Evolutionary conservation across 2,329 filamentous ascomycete genomes (phyloP).

Genomic region (Pseudogymnoascus sp.): DNA sequence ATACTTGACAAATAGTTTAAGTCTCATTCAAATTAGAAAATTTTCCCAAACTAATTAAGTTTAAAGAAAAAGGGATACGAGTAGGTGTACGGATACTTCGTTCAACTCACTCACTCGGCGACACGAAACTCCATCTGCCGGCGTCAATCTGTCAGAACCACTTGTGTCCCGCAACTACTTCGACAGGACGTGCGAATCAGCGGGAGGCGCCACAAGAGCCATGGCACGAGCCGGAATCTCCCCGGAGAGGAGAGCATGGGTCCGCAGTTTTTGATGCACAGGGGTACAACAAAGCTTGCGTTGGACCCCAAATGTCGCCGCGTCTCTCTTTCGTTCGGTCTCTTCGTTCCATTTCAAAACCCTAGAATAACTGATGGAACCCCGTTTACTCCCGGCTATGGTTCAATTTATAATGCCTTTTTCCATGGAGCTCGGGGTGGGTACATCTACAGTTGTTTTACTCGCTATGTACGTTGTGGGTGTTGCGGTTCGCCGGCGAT

Average conservation of each 20-base stretch:
- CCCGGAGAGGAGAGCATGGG: too few relatives aligned
- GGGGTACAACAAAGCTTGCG: not conserved
- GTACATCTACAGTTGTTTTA: not conserved
- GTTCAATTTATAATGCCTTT: not conserved
- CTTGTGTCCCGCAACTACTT: not conserved
- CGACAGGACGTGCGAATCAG: not conserved
- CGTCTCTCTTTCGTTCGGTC: not conserved
- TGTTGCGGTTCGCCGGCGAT: conserved; percentile 29
- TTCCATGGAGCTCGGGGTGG: not conserved
- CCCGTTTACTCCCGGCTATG: not conserved
- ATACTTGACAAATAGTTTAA: not conserved
- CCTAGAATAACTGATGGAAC: not conserved
- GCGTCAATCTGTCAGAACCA: not conserved
- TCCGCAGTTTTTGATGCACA: too few relatives aligned
- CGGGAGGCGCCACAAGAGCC: not conserved
- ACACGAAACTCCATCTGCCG: not conserved
- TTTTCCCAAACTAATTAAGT: too few relatives aligned
- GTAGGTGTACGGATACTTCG: too few relatives aligned
- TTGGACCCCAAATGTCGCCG: not conserved
- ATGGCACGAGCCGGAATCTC: too few relatives aligned
- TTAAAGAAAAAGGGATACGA: too few relatives aligned
- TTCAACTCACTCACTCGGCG: too few relatives aligned
- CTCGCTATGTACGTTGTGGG: not conserved
- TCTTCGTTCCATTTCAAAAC: not conserved
- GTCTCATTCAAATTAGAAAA: too few relatives aligned